Percentiles rank a stretch among this genome's conserved stretches.
These are phyloP conservation scores for Acephala macrosclerotiorum DNA, from an alignment of 2,329 filamentous ascomycete species.

Conservation along the genomic window DNA sequence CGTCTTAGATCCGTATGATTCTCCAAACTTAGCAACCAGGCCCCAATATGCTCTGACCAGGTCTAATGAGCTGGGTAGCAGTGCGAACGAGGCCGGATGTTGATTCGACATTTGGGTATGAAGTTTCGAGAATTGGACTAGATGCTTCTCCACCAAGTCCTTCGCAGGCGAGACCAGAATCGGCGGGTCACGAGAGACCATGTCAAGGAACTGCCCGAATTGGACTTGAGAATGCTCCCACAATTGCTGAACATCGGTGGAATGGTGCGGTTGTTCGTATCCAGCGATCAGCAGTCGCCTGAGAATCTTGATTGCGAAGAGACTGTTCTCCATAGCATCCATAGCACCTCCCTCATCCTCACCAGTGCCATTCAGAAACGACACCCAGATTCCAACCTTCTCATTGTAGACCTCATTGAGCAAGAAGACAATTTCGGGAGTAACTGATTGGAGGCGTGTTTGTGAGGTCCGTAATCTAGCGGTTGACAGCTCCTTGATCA, in stretches of 20 bases:
- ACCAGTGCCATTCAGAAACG: slow-evolving; percentile 62
- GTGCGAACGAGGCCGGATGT: slow-evolving; percentile 83
- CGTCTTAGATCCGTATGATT: slow-evolving; percentile 66
- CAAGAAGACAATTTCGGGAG: slow-evolving; percentile 84
- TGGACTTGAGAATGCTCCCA: slow-evolving; percentile 83
- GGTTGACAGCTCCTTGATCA: slow-evolving; percentile 89
- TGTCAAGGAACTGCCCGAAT: slow-evolving; percentile 76
- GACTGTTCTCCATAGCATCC: slow-evolving; percentile 76
- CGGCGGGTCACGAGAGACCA: slow-evolving; percentile 64
- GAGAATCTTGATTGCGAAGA: slow-evolving; percentile 80
- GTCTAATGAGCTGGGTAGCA: slow-evolving; percentile 79
- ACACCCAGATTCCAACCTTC: slow-evolving; percentile 74
- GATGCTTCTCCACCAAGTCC: slow-evolving; percentile 79
- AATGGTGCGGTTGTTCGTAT: slow-evolving; percentile 84
- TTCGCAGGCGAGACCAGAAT: slow-evolving; percentile 60
- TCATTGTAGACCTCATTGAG: slow-evolving; percentile 80
- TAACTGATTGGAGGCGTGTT: slow-evolving; percentile 76
- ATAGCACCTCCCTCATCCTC: slow-evolving; percentile 66
- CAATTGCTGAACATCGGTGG: slow-evolving; percentile 77
- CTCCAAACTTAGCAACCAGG: slow-evolving; percentile 77
- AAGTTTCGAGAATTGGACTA: slow-evolving; percentile 89
- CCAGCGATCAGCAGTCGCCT: slow-evolving; percentile 81
- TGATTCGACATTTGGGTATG: slow-evolving; percentile 84
- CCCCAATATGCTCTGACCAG: slow-evolving; percentile 88
- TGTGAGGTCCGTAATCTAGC: slow-evolving; percentile 79